Percentiles rank a stretch among this genome's conserved stretches.
These are phyloP conservation scores for Peronospora belbahrii DNA, from an alignment of 352 stramenopile species.

Conservation along the genomic window DNA sequence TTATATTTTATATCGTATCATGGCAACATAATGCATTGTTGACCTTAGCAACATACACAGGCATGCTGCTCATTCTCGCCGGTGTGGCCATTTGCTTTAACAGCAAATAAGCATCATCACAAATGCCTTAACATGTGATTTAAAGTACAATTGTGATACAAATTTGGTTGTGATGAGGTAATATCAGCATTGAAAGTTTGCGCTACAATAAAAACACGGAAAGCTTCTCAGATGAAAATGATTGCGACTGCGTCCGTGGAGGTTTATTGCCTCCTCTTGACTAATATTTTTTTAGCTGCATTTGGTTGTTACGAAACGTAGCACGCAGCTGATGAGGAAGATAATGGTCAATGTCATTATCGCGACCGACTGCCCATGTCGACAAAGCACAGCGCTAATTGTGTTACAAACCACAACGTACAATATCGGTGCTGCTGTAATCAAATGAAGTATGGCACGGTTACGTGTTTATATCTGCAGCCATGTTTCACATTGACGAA, in stretches of 20 bases:
- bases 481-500: no score
- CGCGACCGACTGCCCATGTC: no score
- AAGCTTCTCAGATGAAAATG: slow-evolving; percentile 55
- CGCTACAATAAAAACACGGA: slow-evolving; percentile 22
- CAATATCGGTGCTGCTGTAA: no score
- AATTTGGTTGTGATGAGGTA: neutral
- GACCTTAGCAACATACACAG: slow-evolving; percentile 44
- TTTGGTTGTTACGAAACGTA: no score
- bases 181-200: neutral
- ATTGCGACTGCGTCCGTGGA: slow-evolving; percentile 66
- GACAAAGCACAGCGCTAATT: no score
- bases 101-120: slow-evolving; percentile 44
- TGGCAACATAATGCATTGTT: neutral
- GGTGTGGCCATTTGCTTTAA: slow-evolving; percentile 64
- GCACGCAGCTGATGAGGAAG: no score
- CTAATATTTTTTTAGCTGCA: no score
- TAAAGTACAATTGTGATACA: slow-evolving; percentile 9
- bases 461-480: no score
- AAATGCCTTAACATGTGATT: neutral
- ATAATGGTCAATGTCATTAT: no score
- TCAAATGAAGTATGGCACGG: no score
- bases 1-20: neutral
- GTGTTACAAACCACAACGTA: no score
- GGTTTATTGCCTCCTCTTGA: slow-evolving; percentile 7
- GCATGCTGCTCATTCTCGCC: slow-evolving; percentile 53